A percentile compares a stretch with the other conserved stretches of the same genome.
Conservation (phyloP, 2,329 filamentous ascomycete genomes). For the Hypomyces rosellus region DNA sequence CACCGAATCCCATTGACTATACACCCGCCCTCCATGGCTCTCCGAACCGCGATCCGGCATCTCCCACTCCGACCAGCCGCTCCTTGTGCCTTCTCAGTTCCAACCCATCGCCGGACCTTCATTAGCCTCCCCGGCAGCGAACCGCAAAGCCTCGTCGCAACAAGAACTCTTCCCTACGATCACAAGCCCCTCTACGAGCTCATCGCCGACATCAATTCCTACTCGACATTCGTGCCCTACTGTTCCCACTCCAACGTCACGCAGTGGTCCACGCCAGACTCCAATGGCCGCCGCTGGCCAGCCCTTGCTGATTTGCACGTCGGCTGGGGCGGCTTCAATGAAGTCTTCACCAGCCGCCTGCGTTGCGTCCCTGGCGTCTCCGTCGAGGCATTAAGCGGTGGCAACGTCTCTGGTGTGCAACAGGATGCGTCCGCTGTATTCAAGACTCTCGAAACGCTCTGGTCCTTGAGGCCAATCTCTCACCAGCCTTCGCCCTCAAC, state of each 20-base stretch:
- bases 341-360: slow-evolving; percentile 74
- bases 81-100: slow-evolving; percentile 5
- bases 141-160: slow-evolving; percentile 62
- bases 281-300: slow-evolving; percentile 53
- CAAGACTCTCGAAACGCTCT: slow-evolving; percentile 62
- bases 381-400: slow-evolving; percentile 72
- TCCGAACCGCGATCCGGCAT: slow-evolving; percentile 11
- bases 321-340: slow-evolving; percentile 77
- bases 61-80: not conserved
- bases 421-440: slow-evolving; percentile 48
- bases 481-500: slow-evolving; percentile 38
- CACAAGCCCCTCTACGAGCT: slow-evolving; percentile 67
- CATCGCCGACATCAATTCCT: slow-evolving; percentile 82
- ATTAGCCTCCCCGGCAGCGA: slow-evolving; percentile 25
- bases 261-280: slow-evolving; percentile 55
- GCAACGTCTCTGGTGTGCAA: slow-evolving; percentile 35
- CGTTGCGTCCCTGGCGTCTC: slow-evolving; percentile 66
- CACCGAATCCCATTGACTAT: not conserved
- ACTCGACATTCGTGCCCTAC: slow-evolving; percentile 86
- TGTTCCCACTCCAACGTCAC: slow-evolving; percentile 74
- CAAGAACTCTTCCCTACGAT: slow-evolving; percentile 70
- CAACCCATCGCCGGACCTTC: slow-evolving; percentile 32
- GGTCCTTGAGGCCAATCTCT: slow-evolving; percentile 51
- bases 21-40: slow-evolving; percentile 5
- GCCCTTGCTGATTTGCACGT: slow-evolving; percentile 71